A percentile compares a stretch with the other conserved stretches of the same genome.
These are phyloP conservation scores for Candida endomychidarum DNA, from an alignment of 805 yeast genomes.

Conservation along the genomic window DNA sequence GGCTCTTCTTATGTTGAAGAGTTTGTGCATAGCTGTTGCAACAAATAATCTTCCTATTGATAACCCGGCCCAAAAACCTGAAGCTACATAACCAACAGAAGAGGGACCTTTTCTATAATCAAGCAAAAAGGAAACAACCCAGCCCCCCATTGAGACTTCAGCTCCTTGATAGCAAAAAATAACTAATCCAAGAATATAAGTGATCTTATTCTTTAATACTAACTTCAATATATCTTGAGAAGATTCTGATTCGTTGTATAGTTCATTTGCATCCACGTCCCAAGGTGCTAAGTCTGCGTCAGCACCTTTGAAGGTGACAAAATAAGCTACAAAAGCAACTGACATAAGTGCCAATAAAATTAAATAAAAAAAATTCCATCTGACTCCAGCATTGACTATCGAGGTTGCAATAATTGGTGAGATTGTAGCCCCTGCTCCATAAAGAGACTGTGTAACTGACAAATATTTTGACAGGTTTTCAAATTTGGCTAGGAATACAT, in stretches of 20 bases:
- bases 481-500: slow-evolving; percentile 50
- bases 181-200: slow-evolving; percentile 52
- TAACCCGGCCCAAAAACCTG: slow-evolving; percentile 73
- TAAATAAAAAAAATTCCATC: slow-evolving; percentile 55
- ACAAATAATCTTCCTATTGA: slow-evolving; percentile 60
- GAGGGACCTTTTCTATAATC: slow-evolving; percentile 52
- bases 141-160: slow-evolving; percentile 68
- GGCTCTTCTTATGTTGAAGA: slow-evolving; percentile 46
- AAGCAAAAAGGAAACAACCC: slow-evolving; percentile 65
- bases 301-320: slow-evolving; percentile 49
- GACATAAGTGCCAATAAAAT: slow-evolving; percentile 43
- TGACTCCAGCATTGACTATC: slow-evolving; percentile 47
- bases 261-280: slow-evolving; percentile 21
- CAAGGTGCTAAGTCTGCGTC: slow-evolving; percentile 44
- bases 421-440: slow-evolving; percentile 71
- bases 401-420: slow-evolving; percentile 66
- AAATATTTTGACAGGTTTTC: slow-evolving; percentile 55
- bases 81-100: slow-evolving; percentile 59
- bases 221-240: slow-evolving; percentile 19
- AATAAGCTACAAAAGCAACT: slow-evolving; percentile 30
- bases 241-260: slow-evolving; percentile 3
- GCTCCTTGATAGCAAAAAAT: slow-evolving; percentile 66
- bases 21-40: slow-evolving; percentile 37
- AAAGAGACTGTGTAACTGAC: slow-evolving; percentile 65
- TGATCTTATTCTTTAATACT: slow-evolving; percentile 39